Base-by-base conservation (phyloP, 129 eudicot species). In the Heracleum sosnowskyi region DNA sequence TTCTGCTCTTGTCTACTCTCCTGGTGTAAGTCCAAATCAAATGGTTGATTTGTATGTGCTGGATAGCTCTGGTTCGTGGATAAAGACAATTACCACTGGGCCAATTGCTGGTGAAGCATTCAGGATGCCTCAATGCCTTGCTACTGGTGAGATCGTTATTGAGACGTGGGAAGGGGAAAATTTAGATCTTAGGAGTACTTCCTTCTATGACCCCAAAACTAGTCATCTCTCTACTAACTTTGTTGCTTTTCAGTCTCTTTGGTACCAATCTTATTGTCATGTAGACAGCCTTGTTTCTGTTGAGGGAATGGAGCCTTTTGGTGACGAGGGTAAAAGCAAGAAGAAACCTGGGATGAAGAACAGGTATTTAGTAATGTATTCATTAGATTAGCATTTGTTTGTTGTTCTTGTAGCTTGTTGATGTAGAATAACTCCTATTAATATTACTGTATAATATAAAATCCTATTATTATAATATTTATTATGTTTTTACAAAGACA, bases 251-350 rank as follows among this genome's bases (percentile, higher is more conserved):
- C 35, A 63, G 6, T 15, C 70, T 28, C 70, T 63, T 12, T 63
- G 70, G 70, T 63, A 10, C 70, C 36, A 63, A 29, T 63, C 70
- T 4, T 63, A 63, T 63, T 26, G 70, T 29, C 70, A 63, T 6
- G 70, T 63, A 11, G 70, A 63, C 36, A 63, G 70, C 70, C 70
- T 63, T 63, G 36, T 63, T 63, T 63, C 70, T 63, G 70, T 63
- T 28, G 29, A 63, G 31, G 70, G 70, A 26, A 63, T 63, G 70
- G 35, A 28, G 16, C 70, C 20, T 26, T 12, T 63, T 28, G 70
- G 36, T 26, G 29, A 63, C 12, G 70, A 63, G 70, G 70, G 36
- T 28, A 63, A 63, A 29, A 63, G 36, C 35, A 29, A 26, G 13
- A 63, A 63, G 35, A 63, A 63, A 63, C 7, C 18, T 29, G 7